A percentile compares a stretch with the other conserved stretches of the same genome.
Conservation (phyloP, 2,329 filamentous ascomycete species). For the Fusarium odoratissimum region DNA sequence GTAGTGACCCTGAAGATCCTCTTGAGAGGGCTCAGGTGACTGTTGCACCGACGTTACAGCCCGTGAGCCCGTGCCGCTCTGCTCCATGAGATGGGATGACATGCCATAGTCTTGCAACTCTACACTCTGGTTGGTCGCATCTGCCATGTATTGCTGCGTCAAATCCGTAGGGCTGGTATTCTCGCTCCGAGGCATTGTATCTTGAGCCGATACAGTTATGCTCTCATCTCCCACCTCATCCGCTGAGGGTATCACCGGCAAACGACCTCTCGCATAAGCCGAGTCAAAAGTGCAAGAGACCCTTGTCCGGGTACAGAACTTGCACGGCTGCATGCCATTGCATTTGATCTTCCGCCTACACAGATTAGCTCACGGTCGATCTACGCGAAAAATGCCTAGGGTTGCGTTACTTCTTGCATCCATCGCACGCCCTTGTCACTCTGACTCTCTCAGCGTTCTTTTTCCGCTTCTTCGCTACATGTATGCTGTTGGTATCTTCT, state of each 20-base stretch:
- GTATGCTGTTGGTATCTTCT: slow-evolving; percentile 11
- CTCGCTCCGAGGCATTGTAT: slow-evolving; percentile 2
- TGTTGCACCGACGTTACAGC: slow-evolving; percentile 32
- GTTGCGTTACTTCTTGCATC: slow-evolving; percentile 42
- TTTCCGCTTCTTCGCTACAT: slow-evolving; percentile 39
- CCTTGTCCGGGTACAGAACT: slow-evolving; percentile 38
- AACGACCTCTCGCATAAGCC: slow-evolving; percentile 41
- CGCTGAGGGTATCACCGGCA: slow-evolving; percentile 35
- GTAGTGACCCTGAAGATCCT: slow-evolving; percentile 49
- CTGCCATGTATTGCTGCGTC: slow-evolving; percentile 11
- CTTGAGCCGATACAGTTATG: slow-evolving; percentile 10
- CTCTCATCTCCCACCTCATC: slow-evolving; percentile 9
- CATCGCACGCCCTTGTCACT: slow-evolving; percentile 44
- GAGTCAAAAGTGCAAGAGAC: slow-evolving; percentile 41
- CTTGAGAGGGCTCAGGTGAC: slow-evolving; percentile 48
- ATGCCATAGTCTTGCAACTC: slow-evolving; percentile 14
- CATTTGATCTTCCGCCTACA: slow-evolving; percentile 44
- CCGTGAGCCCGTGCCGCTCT: background rate
- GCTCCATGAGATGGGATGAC: slow-evolving; percentile 14
- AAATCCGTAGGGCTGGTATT: slow-evolving; percentile 4
- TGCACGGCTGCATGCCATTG: slow-evolving; percentile 43
- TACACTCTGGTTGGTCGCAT: background rate
- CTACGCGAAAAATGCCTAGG: background rate
- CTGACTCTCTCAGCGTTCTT: slow-evolving; percentile 39
- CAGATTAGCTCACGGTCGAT: slow-evolving; percentile 15